Base-by-base conservation (phyloP, 306 rosid genomes). In the Pyrus pyrifolia region DNA sequence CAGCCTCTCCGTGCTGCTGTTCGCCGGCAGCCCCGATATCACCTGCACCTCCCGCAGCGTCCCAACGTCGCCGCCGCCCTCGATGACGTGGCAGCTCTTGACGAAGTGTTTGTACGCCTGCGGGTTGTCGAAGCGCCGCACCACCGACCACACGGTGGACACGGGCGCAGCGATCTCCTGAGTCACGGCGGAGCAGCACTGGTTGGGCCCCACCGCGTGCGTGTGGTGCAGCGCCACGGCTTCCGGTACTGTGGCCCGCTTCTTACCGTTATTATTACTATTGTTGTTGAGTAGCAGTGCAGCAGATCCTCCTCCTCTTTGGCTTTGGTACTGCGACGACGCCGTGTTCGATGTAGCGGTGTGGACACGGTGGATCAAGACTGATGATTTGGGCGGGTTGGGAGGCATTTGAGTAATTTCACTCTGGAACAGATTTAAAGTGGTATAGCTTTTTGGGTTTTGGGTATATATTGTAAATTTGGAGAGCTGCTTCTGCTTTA, bases 31-130 rank as follows among this genome's bases (percentile, higher is more conserved):
- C 42, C 99, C 99, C 46, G 99, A 96, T 67, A 96, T 58, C 57
- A 96, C 93, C 74, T 71, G 89, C 31, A 96, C 88, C 71, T 91
- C 92, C 0, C 99, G 97, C 80, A 96, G 93, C 0, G 96, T 88
- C 0, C 99, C 99, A 9, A 96, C 98, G 52, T 84, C 77, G 42
- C 99, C 99, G 76, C 89, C 89, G 4, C 99, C 99, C 76, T 70
- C 88, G 81, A 92, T 83, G 79, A 96, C 90, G 81, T 89, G 80
- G 85, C 99, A 96, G 87, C 96, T 96, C 82, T 96, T 92, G 31
- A 96, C 89, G 80, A 96, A 96, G 88, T 92, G 83, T 60, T 96
- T 96, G 83, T 96, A 96, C 12, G 90, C 99, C 35, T 96, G 99
- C 0, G 99, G 99, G 68, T 89, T 88, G 81, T 96, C 99, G 88